Conservation (phyloP, 805 yeast genomes). For the Zygosaccharomyces pseudorouxii region DNA sequence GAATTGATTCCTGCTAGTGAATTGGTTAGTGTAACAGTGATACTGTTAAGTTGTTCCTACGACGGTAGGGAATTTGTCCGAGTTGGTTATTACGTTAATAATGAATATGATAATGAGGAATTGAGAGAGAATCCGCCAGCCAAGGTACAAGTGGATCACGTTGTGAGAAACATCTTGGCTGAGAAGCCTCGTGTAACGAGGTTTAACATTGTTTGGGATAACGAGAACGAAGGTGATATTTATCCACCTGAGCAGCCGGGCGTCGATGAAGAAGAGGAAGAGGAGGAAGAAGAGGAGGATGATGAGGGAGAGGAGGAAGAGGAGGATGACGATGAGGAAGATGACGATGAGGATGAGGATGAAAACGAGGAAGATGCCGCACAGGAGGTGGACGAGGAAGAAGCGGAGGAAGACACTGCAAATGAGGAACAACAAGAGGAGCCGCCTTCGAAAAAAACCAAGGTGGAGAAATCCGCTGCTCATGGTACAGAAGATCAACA, state of each 20-base stretch:
- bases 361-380: constrained; percentile 40
- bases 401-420: constrained; percentile 35
- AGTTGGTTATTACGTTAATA: constrained; percentile 96
- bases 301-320: constrained; percentile 49
- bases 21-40: constrained; percentile 91
- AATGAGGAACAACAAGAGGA: constrained; percentile 34
- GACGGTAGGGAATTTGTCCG: constrained; percentile 92
- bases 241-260: constrained; percentile 77
- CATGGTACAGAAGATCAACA: constrained; percentile 1
- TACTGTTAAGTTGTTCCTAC: constrained; percentile 86
- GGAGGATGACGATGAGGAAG: constrained; percentile 44
- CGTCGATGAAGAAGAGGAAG: constrained; percentile 58
- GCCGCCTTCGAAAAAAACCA: constrained; percentile 17
- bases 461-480: constrained; percentile 12
- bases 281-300: constrained; percentile 59
- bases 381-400: constrained; percentile 40
- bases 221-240: constrained; percentile 59
- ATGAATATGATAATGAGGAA: constrained; percentile 93
- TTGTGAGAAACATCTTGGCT: constrained; percentile 88
- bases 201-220: constrained; percentile 96
- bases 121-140: constrained; percentile 89
- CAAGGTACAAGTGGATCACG: constrained; percentile 89
- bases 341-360: constrained; percentile 40
- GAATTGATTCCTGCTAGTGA: constrained; percentile 95
- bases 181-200: constrained; percentile 97